Base-by-base conservation (phyloP, 768 basidiomycete genomes). In the Kwoniella botswanensis region DNA sequence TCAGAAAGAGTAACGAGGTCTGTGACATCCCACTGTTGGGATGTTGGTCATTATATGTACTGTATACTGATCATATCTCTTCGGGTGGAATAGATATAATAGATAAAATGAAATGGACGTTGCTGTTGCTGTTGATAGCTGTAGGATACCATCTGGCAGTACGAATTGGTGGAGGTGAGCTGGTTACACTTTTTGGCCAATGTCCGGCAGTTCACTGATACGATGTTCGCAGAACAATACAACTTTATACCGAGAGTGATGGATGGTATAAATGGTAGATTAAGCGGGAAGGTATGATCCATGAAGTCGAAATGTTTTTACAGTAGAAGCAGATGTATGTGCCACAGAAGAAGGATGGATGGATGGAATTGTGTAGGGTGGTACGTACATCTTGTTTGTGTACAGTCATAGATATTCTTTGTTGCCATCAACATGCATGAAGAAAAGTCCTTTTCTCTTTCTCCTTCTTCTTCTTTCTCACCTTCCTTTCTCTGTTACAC, bases 101-200 rank as follows among this genome's bases (percentile, higher is more conserved):
- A 43, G 13, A 43, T 18, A 63, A 29, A 13, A 63, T 61, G 61
- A 58, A 50, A 52, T 70, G 61, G 68, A 54, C 77, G 1, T 50
- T 81, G 24, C 44, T 79, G 24, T 57, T 73, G 11, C 70, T 79
- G 21, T 22, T 77, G 3, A 43, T 80, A 21, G 80, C 78, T 6
- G 22, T 76, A 0, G 4, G 78, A 22, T 83, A 83, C 60, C 76
- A 75, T 24, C 43, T 79, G 29, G 57, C 70, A n/a, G 63, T 79
- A 22, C 29, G 60, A 18, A 58, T 74, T 57, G 61, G 68, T 21
- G 76, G 77, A 15, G 63, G 82, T 82, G 46, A 77, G 78, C 73
- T 13, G 9, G 43, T 17, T 52, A 22, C 44, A 21, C 17, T 54
- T 43, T 26, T 22, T 46, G 58, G n/a, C 4, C 41, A 58, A 41